These are phyloP conservation scores for Pleomassaria siparia DNA, from an alignment of 2,329 filamentous ascomycete species.

Conservation along the genomic window DNA sequence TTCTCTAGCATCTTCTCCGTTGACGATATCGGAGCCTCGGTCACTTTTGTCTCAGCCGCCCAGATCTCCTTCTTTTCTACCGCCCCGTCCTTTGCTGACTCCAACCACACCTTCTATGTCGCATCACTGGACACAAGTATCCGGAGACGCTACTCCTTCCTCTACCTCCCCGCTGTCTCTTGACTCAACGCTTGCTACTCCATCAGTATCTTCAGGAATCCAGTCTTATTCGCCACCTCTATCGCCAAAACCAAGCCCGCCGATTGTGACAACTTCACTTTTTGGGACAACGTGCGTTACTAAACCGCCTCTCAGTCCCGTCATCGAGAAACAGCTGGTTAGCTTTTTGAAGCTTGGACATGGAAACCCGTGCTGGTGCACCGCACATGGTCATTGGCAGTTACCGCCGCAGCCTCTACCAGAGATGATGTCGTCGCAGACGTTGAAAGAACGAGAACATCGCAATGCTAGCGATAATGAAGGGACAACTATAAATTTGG, in stretches of 20 bases:
- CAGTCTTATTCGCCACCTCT: background rate
- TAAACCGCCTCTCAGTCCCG: background rate
- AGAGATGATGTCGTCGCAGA: background rate
- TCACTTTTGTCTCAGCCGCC: background rate
- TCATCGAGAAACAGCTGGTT: slow-evolving; percentile 6
- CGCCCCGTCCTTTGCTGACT: background rate
- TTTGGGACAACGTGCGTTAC: background rate
- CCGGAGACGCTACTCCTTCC: background rate
- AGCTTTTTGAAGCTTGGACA: slow-evolving; percentile 26
- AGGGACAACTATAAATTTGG: background rate
- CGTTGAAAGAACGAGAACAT: background rate
- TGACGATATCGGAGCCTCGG: background rate
- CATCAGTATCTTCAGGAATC: background rate
- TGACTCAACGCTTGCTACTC: background rate
- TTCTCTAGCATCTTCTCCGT: slow-evolving; percentile 18
- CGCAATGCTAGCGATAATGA: background rate
- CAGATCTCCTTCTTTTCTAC: background rate
- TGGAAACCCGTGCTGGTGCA: slow-evolving; percentile 27
- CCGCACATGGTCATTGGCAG: background rate
- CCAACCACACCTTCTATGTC: background rate
- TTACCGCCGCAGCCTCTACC: background rate
- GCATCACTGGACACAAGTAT: slow-evolving; percentile 2
- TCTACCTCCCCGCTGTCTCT: background rate
- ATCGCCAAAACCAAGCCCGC: background rate
- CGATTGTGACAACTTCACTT: background rate